Conservation (phyloP, 2,329 filamentous ascomycete genomes). For the Alternaria panax region DNA sequence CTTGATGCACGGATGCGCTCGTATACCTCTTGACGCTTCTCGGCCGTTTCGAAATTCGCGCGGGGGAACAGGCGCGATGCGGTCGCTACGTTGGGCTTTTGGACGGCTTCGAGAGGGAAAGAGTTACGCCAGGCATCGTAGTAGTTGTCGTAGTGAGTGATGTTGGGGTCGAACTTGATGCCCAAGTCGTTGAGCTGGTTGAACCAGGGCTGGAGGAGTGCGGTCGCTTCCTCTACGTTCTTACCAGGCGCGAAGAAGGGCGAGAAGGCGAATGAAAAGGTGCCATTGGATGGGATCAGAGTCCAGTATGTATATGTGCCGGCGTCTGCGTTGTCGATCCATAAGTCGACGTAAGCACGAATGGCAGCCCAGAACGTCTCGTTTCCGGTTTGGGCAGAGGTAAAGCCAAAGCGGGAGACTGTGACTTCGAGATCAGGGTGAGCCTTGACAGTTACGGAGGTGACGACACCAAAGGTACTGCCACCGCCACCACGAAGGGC, state of each 20-base stretch:
- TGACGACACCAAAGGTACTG: conserved; percentile 45
- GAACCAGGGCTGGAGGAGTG: conserved; percentile 45
- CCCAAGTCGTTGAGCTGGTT: conserved; percentile 37
- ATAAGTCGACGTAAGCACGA: conserved; percentile 39
- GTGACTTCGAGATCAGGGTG: conserved; percentile 44
- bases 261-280: conserved; percentile 44
- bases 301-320: conserved; percentile 47
- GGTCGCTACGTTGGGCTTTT: conserved; percentile 44
- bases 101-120: conserved; percentile 46
- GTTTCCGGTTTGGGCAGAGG: conserved; percentile 39
- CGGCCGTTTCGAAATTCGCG: conserved; percentile 41
- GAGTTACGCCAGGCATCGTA: conserved; percentile 45
- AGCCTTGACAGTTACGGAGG: conserved; percentile 45
- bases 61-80: conserved; percentile 46
- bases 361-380: conserved; percentile 48
- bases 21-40: conserved; percentile 43
- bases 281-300: conserved; percentile 42
- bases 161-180: conserved; percentile 44
- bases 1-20: conserved; percentile 38
- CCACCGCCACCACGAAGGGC: conserved; percentile 47
- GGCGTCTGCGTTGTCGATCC: conserved; percentile 47
- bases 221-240: conserved; percentile 38
- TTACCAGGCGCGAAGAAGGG: conserved; percentile 48
- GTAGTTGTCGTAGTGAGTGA: conserved; percentile 43
- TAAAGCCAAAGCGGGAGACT: conserved; percentile 43